Evolutionary conservation across 495 filamentous ascomycete species (phyloP).

Genomic region (Trichoderma orchidacearum): DNA sequence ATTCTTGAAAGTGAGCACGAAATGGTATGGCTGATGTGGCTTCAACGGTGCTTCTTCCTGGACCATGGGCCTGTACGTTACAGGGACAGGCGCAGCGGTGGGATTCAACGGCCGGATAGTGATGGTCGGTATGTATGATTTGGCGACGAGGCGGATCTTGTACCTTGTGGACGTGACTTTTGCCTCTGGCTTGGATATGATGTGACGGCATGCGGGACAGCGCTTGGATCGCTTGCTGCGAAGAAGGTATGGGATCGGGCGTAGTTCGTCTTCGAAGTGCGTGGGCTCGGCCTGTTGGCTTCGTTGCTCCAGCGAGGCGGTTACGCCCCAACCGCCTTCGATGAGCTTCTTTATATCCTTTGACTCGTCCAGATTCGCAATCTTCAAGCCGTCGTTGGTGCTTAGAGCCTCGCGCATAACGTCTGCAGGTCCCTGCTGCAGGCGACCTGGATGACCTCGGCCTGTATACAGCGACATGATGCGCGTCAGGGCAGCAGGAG

Average conservation of each 20-base stretch:
- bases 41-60: constrained; percentile 27
- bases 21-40: constrained; percentile 61
- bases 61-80: not conserved
- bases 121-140: constrained; percentile 78
- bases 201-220: constrained; percentile 83
- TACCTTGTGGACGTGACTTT: constrained; percentile 78
- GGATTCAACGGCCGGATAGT: constrained; percentile 50
- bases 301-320: constrained; percentile 19
- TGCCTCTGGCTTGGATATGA: constrained; percentile 86
- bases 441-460: constrained; percentile 24
- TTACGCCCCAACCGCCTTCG: constrained; percentile 24
- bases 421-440: constrained; percentile 20
- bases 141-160: constrained; percentile 76
- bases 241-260: constrained; percentile 66
- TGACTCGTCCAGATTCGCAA: constrained; percentile 38
- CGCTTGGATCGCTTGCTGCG: constrained; percentile 89
- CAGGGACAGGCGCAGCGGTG: constrained; percentile 7
- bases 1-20: constrained; percentile 79
- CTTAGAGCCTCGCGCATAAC: constrained; percentile 72
- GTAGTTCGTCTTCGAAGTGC: constrained; percentile 51
- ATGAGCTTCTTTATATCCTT: constrained; percentile 30
- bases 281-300: constrained; percentile 28
- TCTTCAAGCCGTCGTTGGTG: constrained; percentile 52
- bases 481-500: constrained; percentile 66
- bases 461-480: constrained; percentile 82